Evolutionary conservation across 805 yeast species (phyloP).

Genomic region (Zygoascus flipseniorum): DNA sequence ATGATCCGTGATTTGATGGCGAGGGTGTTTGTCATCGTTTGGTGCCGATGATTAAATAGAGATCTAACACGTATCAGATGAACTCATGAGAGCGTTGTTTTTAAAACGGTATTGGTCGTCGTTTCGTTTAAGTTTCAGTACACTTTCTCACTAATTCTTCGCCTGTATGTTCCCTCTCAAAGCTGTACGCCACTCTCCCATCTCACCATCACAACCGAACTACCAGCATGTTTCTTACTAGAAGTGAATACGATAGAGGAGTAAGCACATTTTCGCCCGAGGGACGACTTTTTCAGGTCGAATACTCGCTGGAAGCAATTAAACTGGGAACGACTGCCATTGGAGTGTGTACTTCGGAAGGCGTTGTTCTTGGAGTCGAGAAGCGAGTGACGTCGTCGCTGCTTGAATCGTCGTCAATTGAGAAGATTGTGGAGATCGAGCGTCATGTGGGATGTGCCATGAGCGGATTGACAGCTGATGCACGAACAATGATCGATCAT

Average conservation of each 20-base stretch:
- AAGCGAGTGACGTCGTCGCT: constrained; percentile 91
- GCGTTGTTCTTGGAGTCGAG: constrained; percentile 94
- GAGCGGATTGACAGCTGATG: constrained; percentile 98
- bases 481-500: constrained; percentile 96
- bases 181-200: not conserved
- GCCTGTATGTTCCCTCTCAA: too few relatives aligned
- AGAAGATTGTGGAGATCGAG: constrained; percentile 92
- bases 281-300: constrained; percentile 96
- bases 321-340: constrained; percentile 97
- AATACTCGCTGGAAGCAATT: constrained; percentile 94
- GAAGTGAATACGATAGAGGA: constrained; percentile 99
- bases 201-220: not conserved
- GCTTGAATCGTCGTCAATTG: constrained; percentile 87
- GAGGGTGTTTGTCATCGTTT: too few relatives aligned
- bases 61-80: too few relatives aligned
- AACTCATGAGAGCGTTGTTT: too few relatives aligned
- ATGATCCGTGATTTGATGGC: too few relatives aligned
- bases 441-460: constrained; percentile 95
- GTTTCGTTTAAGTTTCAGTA: too few relatives aligned
- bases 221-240: constrained; percentile 78
- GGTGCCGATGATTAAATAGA: too few relatives aligned
- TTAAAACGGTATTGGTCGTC: too few relatives aligned
- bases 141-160: too few relatives aligned
- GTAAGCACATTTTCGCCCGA: constrained; percentile 98
- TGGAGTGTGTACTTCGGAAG: constrained; percentile 91